phyloP scores from a whole-genome alignment of 495 filamentous ascomycete genomes.

The Penicilliopsis zonata region DNA sequence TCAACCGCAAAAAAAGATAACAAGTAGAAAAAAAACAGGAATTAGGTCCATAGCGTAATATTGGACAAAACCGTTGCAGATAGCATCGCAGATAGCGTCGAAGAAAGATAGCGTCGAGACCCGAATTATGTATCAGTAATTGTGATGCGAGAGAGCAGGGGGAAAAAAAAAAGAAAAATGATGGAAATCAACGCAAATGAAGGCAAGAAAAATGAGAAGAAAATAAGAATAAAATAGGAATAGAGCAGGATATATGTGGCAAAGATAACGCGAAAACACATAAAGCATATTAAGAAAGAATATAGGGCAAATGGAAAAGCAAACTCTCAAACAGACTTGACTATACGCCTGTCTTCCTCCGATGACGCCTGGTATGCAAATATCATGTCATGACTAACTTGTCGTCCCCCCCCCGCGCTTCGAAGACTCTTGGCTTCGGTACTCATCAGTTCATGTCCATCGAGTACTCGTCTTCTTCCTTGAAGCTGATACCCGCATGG shows the following conservation, averaged over 20 bases:
- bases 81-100: background rate
- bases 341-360: constrained; percentile 20
- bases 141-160: too few species aligned
- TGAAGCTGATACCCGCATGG: constrained; percentile 60
- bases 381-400: constrained; percentile 23
- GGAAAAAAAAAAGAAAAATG: constrained; percentile 9
- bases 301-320: constrained; percentile 2
- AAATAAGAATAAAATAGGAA: constrained; percentile 4
- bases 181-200: constrained; percentile 10
- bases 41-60: background rate
- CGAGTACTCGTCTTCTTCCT: constrained; percentile 81
- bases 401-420: too few species aligned
- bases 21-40: background rate
- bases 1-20: background rate
- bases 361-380: constrained; percentile 33
- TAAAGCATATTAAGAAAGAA: constrained; percentile 5
- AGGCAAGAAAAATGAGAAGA: constrained; percentile 8
- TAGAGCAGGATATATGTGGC: background rate
- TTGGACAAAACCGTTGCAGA: too few species aligned
- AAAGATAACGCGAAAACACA: constrained; percentile 1
- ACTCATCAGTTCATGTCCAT: constrained; percentile 58
- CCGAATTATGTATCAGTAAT: background rate
- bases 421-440: background rate
- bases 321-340: too few species aligned
- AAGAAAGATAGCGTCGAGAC: background rate